Percentiles rank a stretch among this genome's conserved stretches.
phyloP scores from a whole-genome alignment of 2,329 filamentous ascomycete species.

The Pezicula carpinea region DNA sequence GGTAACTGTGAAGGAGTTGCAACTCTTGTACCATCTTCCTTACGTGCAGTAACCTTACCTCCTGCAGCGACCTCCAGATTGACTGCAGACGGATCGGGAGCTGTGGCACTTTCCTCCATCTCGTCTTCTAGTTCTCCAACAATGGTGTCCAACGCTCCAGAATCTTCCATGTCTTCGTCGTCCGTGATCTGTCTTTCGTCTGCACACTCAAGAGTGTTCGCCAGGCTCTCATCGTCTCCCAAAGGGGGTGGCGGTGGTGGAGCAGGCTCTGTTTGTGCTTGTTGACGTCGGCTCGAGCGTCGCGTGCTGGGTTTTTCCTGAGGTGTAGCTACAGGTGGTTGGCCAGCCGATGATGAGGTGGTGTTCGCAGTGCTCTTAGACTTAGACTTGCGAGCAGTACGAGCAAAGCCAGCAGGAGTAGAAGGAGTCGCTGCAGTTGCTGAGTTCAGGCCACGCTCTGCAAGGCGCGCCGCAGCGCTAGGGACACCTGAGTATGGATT shows the following conservation, averaged over 20 bases:
- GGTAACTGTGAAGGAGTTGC: slow-evolving; percentile 69
- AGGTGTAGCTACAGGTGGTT: slow-evolving; percentile 36
- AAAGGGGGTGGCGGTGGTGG: slow-evolving; percentile 48
- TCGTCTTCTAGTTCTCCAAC: slow-evolving; percentile 89
- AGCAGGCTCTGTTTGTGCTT: slow-evolving; percentile 47
- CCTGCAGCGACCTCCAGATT: slow-evolving; percentile 85
- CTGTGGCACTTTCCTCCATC: slow-evolving; percentile 63
- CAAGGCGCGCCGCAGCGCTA: slow-evolving; percentile 22
- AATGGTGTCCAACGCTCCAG: slow-evolving; percentile 71
- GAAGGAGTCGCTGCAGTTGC: slow-evolving; percentile 31
- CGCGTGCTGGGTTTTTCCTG: slow-evolving; percentile 56
- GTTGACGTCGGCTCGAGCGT: slow-evolving; percentile 59
- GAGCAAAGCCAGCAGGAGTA: slow-evolving; percentile 30
- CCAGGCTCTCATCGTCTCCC: slow-evolving; percentile 55
- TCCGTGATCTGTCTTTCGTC: slow-evolving; percentile 83
- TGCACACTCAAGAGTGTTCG: slow-evolving; percentile 81
- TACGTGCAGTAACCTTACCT: slow-evolving; percentile 84
- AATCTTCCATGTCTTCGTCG: slow-evolving; percentile 63
- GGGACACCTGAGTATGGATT: slow-evolving; percentile 34
- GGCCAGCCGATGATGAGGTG: slow-evolving; percentile 37
- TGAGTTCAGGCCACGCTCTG: slow-evolving; percentile 22
- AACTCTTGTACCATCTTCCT: slow-evolving; percentile 85
- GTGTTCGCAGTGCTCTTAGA: slow-evolving; percentile 41
- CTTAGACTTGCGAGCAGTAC: slow-evolving; percentile 32
- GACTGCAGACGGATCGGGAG: slow-evolving; percentile 80